Evolutionary conservation across 192 early-diverging fungal genomes (phyloP).

Genomic region (Neocallimastix lanati): DNA sequence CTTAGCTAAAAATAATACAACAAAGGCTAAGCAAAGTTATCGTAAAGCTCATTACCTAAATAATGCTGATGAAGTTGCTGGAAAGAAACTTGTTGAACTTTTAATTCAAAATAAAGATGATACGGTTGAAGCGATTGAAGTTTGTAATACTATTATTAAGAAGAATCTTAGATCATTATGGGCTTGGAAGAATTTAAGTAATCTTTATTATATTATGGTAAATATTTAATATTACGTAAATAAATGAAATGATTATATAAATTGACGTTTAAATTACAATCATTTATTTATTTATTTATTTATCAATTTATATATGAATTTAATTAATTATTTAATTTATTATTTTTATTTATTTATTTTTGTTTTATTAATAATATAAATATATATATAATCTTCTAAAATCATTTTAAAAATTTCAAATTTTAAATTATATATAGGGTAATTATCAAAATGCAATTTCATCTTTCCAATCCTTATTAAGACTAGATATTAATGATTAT

Average conservation of each 20-base stretch:
- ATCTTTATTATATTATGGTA: background rate
- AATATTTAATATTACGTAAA: too few relatives aligned
- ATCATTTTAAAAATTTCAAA: too few relatives aligned
- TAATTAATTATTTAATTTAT: too few relatives aligned
- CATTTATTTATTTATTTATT: too few relatives aligned
- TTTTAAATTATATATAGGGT: background rate
- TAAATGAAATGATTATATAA: too few relatives aligned
- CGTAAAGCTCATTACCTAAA: background rate
- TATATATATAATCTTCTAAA: too few relatives aligned
- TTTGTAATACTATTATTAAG: background rate
- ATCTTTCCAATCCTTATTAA: background rate
- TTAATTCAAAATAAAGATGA: background rate
- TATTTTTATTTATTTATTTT: too few relatives aligned
- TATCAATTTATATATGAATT: too few relatives aligned
- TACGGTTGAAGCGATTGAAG: background rate
- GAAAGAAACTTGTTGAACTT: background rate
- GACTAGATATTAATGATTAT: background rate
- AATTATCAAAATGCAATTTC: background rate
- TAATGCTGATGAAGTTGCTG: background rate
- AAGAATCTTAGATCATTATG: background rate
- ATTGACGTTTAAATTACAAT: too few relatives aligned
- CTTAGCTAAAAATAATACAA: background rate
- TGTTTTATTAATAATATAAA: too few relatives aligned
- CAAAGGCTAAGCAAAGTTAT: background rate
- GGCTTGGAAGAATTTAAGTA: background rate